Evolutionary conservation across 345 rosid genomes (phyloP).

Genomic region (sweet orange (Citrus sinensis)): DNA sequence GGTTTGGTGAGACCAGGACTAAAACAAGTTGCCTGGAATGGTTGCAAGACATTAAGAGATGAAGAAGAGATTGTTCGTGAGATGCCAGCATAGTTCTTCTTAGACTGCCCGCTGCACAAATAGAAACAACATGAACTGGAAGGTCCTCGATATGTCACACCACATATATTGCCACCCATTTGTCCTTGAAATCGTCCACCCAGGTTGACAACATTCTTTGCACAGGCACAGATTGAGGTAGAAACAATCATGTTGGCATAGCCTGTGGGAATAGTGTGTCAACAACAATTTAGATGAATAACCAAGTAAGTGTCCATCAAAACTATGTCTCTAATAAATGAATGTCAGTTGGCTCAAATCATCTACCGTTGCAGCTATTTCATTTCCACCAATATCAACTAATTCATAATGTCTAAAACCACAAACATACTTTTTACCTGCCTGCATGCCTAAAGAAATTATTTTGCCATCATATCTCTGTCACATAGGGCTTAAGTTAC

Average conservation of each 20-base stretch:
- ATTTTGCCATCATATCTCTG: not conserved
- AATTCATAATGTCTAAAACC: not conserved
- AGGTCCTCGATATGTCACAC: constrained; percentile 33
- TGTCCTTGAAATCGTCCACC: constrained; percentile 30
- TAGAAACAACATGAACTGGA: constrained; percentile 35
- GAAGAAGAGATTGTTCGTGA: constrained; percentile 39
- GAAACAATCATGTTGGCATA: constrained; percentile 50
- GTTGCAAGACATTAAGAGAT: constrained; percentile 18
- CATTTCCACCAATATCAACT: not conserved
- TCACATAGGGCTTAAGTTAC: not conserved
- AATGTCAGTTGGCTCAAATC: not conserved
- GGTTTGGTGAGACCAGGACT: constrained; percentile 26
- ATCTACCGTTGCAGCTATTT: not conserved
- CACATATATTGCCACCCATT: constrained; percentile 36
- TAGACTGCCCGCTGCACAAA: constrained; percentile 26
- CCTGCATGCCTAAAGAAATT: not conserved
- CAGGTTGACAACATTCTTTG: constrained; percentile 45
- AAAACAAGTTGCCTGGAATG: constrained; percentile 25
- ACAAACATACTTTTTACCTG: not conserved
- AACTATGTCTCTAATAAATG: not conserved
- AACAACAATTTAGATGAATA: not conserved
- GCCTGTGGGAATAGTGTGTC: constrained; percentile 28
- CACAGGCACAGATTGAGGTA: constrained; percentile 49
- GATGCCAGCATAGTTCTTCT: constrained; percentile 29
- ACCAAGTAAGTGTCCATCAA: not conserved